A percentile compares a stretch with the other conserved stretches of the same genome.
Conservation (phyloP, 2,329 filamentous ascomycete genomes). For the Triangularia verruculosa region DNA sequence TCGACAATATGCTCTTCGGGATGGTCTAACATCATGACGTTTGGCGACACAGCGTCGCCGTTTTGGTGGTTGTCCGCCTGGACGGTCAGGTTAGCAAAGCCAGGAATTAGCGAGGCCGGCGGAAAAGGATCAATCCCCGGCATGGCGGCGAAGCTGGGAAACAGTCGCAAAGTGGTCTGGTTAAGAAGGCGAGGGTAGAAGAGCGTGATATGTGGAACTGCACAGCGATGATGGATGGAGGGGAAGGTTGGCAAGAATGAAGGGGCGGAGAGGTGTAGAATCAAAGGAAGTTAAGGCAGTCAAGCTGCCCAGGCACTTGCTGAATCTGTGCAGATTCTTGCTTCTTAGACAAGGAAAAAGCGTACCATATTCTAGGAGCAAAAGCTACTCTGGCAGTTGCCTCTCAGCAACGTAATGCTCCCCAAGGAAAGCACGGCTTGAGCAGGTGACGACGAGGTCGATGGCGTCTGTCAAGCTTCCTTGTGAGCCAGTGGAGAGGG, state of each 20-base stretch:
- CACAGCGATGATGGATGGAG: not conserved
- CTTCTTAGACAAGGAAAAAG: not conserved
- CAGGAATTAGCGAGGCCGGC: conserved; percentile 18
- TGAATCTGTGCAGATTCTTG: not conserved
- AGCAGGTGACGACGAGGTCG: not conserved
- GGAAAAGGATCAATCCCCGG: not conserved
- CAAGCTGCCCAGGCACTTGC: not conserved
- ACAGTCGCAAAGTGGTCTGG: not conserved
- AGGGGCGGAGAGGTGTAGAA: not conserved
- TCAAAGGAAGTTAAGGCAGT: not conserved
- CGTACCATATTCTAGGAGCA: not conserved
- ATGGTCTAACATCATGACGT: conserved; percentile 53
- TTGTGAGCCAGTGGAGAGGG: not conserved
- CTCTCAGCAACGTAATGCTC: not conserved
- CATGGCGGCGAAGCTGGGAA: not conserved
- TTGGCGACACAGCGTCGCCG: conserved; percentile 50
- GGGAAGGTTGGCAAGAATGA: not conserved
- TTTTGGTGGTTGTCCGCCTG: conserved; percentile 46
- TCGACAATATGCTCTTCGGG: conserved; percentile 53
- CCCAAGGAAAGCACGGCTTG: not conserved
- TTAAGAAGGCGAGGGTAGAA: not conserved
- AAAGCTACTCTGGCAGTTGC: not conserved
- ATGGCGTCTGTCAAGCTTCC: not conserved
- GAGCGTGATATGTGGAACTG: not conserved
- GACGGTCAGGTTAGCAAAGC: conserved; percentile 28